phyloP scores from a whole-genome alignment of 306 rosid genomes.

The Inga laurina region DNA sequence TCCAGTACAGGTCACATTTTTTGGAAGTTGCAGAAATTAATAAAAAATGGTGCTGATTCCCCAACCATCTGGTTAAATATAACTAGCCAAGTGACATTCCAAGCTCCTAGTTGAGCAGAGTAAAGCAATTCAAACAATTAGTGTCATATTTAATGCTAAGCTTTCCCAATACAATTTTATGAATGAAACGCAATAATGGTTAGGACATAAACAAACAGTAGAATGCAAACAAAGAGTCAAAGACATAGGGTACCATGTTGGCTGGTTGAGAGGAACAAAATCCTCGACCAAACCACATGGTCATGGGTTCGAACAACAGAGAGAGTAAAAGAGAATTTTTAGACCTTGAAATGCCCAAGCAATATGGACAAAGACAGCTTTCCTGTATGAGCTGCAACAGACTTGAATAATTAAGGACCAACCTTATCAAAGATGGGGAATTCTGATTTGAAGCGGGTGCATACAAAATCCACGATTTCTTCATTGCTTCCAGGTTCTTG shows the following conservation, averaged over 20 bases:
- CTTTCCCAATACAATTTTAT: not conserved
- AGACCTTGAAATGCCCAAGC: not conserved
- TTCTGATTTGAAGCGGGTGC: slow-evolving; percentile 84
- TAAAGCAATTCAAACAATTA: not conserved
- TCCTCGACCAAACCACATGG: no score
- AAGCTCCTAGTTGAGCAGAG: not conserved
- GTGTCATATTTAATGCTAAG: not conserved
- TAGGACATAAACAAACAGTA: slow-evolving; percentile 10
- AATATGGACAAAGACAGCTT: not conserved
- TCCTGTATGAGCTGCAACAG: not conserved
- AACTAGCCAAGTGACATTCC: slow-evolving; percentile 10
- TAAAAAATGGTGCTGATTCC: slow-evolving; percentile 1
- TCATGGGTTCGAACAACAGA: no score
- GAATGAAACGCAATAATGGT: no score
- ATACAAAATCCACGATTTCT: slow-evolving; percentile 75
- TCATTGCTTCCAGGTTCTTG: slow-evolving; percentile 89
- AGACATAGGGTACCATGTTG: not conserved
- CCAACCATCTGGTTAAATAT: slow-evolving; percentile 6
- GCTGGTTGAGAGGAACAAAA: no score
- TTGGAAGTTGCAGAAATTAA: not conserved
- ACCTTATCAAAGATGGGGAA: slow-evolving; percentile 91
- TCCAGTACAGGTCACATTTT: not conserved
- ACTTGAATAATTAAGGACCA: not conserved
- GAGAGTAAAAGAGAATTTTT: not conserved
- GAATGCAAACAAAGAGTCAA: not conserved